phyloP scores from a whole-genome alignment of 306 rosid species.

The Cyclanthera cordifolia region DNA sequence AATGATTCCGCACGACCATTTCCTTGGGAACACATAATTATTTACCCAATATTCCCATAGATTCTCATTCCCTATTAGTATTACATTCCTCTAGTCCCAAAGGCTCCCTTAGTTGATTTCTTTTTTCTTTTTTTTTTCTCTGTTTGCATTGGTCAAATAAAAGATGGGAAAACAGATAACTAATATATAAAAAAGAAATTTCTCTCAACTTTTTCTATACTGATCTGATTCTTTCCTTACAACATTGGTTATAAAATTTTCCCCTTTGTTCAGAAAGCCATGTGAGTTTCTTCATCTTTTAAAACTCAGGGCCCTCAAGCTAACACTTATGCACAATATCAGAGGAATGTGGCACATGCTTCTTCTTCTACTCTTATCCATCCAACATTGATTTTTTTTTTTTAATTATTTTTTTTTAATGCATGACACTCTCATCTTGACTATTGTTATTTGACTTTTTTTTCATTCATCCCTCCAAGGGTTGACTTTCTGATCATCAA shows the following conservation, averaged over 20 bases:
- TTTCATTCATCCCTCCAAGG: neutral
- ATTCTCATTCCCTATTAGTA: no score
- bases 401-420: neutral
- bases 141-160: slow-evolving; percentile 1
- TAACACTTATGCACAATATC: neutral
- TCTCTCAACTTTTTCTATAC: neutral
- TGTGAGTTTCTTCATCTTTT: neutral
- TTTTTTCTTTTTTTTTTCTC: neutral
- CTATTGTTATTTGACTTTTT: slow-evolving; percentile 1
- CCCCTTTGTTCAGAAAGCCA: slow-evolving; percentile 9
- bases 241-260: slow-evolving; percentile 2
- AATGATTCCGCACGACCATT: no score
- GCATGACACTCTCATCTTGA: neutral
- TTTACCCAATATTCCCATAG: no score
- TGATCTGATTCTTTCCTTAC: slow-evolving; percentile 4
- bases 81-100: no score
- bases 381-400: neutral
- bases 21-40: no score
- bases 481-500: no score
- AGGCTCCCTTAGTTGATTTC: neutral
- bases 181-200: neutral
- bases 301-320: neutral
- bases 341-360: slow-evolving; percentile 11
- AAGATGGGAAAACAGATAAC: slow-evolving; percentile 6
- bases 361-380: neutral